Evolutionary conservation across 805 yeast genomes (phyloP), one percentile per base, ranked within the genome.

Genomic region (Kluyveromyces nonfermentans): DNA sequence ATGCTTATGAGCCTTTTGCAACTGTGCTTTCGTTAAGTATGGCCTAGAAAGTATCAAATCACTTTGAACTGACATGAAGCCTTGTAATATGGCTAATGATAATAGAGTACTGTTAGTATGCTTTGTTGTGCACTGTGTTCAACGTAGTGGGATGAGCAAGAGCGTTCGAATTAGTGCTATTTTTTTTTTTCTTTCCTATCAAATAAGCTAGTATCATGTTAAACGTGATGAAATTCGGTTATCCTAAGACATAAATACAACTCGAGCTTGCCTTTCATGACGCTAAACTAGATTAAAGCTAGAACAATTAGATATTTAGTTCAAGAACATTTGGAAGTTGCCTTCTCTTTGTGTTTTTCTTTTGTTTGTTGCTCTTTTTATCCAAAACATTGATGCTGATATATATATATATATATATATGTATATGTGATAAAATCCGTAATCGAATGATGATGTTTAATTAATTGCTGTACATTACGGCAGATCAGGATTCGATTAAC

Each of bases 21-120:
- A 64, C 49, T 80, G 85, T 19, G 68, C 61, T 33, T 68, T 64
- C 0, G 85, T 75, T 43, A 82, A 63, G 56, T 68, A 82, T 1
- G 87, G 88, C 44, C 86, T 65, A 10, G 84, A 71, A 1, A 78
- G 68, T 17, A 52, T 41, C 18, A 62, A 40, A 37, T 57, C 58
- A 14, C 54, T 50, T 33, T 59, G 63, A 37, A 51, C 15, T 10
- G 41, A 38, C 41, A 38, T 38, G 30, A 25, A 25, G 4, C 30
- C 30, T 25, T 10, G 9, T 25, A 25, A 25, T 25, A 14, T 4
- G 30, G 9, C 12, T 14, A 25, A 25, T 25, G 14, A 4, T 10
- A 25, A 14, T 6, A 25, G 30, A 25, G 12, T 25, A 25, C n/a
- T n/a, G n/a, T n/a, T n/a, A n/a, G n/a, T n/a, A n/a, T n/a, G n/a